Evolutionary conservation across 2,329 filamentous ascomycete genomes (phyloP), one percentile per base, ranked within the genome.

Genomic region (Xylariales sp.): DNA sequence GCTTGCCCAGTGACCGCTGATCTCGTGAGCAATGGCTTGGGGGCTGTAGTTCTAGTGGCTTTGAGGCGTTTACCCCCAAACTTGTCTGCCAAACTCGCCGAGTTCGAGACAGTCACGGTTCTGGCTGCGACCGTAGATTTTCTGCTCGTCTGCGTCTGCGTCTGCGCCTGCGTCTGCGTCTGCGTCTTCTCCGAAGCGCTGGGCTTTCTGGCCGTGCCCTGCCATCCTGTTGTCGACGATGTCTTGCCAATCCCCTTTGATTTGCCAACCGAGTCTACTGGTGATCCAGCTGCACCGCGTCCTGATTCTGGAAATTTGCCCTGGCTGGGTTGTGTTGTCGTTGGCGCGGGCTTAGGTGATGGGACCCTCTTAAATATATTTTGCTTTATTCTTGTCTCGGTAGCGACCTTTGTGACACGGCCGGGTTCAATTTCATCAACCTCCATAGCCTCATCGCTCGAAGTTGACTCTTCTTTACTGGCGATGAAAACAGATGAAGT

Each of bases 191-290:
- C 25, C 3, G 22, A n/a, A 7, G n/a, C 12, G 37, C 46, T 55
- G 8, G 53, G 45, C 38, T 51, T 63, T 41, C 60, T 55, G 12
- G 60, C 61, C 33, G 62, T 63, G 19, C 63, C 62, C 47, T 61
- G 56, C 42, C 63, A 63, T 7, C 57, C 60, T 9, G 58, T 46
- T 10, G 34, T 25, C 14, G 33, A 21, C 18, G 19, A 40, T 22
- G 18, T 10, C n/a, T 29, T 27, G 35, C 7, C n/a, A 16, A 10
- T 8, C 12, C 22, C 5, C n/a, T 8, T 18, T 11, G 50, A 9
- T 10, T 12, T 37, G 8, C 19, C 44, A 50, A 16, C 42, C 9
- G 8, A 29, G 27, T 4, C 21, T n/a, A n/a, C n/a, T n/a, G n/a
- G n/a, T n/a, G n/a, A n/a, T n/a, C n/a, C n/a, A n/a, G n/a, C n/a